These are phyloP conservation scores for Pyrenophora seminiperda DNA, from an alignment of 2,329 filamentous ascomycete species.

Conservation along the genomic window DNA sequence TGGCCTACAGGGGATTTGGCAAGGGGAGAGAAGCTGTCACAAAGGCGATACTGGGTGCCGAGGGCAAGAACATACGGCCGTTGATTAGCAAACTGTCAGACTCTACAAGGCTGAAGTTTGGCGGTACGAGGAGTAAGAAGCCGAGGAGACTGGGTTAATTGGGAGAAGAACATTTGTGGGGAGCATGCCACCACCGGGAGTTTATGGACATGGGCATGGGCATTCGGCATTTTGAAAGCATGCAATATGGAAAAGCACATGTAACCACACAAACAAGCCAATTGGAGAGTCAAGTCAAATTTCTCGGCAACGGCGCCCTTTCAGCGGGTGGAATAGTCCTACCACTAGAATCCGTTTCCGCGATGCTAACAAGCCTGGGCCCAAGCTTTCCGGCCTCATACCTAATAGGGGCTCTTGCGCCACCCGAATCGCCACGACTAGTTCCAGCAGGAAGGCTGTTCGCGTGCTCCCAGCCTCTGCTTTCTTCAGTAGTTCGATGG, in stretches of 20 bases:
- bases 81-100: constrained; percentile 83
- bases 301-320: constrained; percentile 51
- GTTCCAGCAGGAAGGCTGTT: constrained; percentile 36
- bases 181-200: background rate
- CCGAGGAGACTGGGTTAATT: constrained; percentile 75
- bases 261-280: constrained; percentile 3
- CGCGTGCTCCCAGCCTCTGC: constrained; percentile 38
- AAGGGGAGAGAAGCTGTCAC: constrained; percentile 83
- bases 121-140: constrained; percentile 84
- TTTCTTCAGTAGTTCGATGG: constrained; percentile 33
- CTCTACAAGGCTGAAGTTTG: constrained; percentile 90
- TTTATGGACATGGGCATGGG: background rate
- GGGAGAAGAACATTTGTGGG: background rate
- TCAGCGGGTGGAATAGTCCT: constrained; percentile 52
- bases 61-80: constrained; percentile 75
- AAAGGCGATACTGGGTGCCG: constrained; percentile 85
- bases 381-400: constrained; percentile 37
- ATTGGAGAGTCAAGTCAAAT: constrained; percentile 39
- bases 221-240: background rate
- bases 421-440: constrained; percentile 42
- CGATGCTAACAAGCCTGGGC: constrained; percentile 44
- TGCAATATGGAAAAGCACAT: constrained; percentile 5
- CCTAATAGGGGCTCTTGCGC: constrained; percentile 41
- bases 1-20: constrained; percentile 85
- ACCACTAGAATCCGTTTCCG: constrained; percentile 51